Conservation (phyloP, 345 rosid species). For the Jatropha curcas region DNA sequence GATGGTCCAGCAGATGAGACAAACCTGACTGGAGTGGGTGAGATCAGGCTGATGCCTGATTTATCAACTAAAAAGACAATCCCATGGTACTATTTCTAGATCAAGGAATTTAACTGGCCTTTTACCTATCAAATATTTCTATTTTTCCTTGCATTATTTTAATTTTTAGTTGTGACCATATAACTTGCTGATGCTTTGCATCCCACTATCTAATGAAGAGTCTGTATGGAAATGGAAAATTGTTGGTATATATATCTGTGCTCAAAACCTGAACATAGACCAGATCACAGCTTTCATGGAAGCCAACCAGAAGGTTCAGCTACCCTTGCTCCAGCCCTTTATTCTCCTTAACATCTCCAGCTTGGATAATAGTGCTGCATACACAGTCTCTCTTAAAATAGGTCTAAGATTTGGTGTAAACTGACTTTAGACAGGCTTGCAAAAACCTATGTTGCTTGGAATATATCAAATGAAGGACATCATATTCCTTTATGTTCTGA, state of each 20-base stretch:
- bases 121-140: background rate
- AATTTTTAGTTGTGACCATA: conserved; percentile 2
- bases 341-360: background rate
- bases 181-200: background rate
- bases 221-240: background rate
- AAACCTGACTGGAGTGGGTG: conserved; percentile 75
- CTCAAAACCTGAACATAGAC: background rate
- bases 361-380: background rate
- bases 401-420: too few relatives aligned
- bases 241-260: background rate
- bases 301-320: background rate
- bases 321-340: background rate
- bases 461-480: background rate
- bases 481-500: background rate
- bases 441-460: background rate
- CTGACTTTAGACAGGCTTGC: background rate
- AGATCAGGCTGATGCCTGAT: conserved; percentile 89
- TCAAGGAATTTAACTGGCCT: background rate
- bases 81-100: conserved; percentile 59
- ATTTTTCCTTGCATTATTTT: background rate
- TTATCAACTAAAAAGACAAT: conserved; percentile 61
- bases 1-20: conserved; percentile 87
- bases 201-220: background rate
- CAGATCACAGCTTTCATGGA: background rate
- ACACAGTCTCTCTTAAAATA: background rate